Evolutionary conservation across 2,329 filamentous ascomycete genomes (phyloP).

Genomic region (Penicillium sp.): DNA sequence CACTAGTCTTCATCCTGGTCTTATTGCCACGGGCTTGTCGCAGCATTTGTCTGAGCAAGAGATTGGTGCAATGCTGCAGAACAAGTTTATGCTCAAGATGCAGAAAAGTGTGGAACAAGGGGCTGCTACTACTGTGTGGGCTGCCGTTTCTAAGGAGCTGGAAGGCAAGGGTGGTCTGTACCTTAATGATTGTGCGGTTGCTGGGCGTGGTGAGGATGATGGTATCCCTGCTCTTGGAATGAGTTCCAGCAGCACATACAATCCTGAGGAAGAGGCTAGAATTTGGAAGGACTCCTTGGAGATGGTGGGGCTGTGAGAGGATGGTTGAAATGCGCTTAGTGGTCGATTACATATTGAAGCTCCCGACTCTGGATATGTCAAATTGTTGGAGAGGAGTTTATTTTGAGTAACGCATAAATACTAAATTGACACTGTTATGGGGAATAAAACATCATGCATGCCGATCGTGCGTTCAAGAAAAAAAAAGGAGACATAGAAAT

Average conservation of each 20-base stretch:
- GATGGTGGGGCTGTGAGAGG: constrained; percentile 20
- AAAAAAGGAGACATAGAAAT: neutral
- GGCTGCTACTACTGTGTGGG: constrained; percentile 41
- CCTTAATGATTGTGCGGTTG: constrained; percentile 30
- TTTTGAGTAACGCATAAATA: neutral
- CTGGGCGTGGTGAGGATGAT: constrained; percentile 13
- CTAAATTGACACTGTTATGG: neutral
- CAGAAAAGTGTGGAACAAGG: constrained; percentile 39
- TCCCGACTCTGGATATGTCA: neutral
- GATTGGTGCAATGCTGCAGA: constrained; percentile 3
- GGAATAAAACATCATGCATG: neutral
- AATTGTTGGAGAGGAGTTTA: neutral
- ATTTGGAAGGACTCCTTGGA: constrained; percentile 31
- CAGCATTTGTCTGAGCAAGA: constrained; percentile 4
- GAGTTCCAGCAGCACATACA: constrained; percentile 25
- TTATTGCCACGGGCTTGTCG: constrained; percentile 4
- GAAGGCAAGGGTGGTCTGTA: constrained; percentile 32
- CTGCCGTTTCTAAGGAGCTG: constrained; percentile 34
- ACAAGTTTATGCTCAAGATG: constrained; percentile 13
- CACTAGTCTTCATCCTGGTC: constrained; percentile 49
- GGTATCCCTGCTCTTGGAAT: constrained; percentile 7
- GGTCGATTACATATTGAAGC: neutral
- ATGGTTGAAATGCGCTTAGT: neutral
- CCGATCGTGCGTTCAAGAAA: neutral
- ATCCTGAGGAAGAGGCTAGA: constrained; percentile 27